These are phyloP conservation scores for Cucumis hystrix DNA, from an alignment of 306 rosid species.

Conservation along the genomic window DNA sequence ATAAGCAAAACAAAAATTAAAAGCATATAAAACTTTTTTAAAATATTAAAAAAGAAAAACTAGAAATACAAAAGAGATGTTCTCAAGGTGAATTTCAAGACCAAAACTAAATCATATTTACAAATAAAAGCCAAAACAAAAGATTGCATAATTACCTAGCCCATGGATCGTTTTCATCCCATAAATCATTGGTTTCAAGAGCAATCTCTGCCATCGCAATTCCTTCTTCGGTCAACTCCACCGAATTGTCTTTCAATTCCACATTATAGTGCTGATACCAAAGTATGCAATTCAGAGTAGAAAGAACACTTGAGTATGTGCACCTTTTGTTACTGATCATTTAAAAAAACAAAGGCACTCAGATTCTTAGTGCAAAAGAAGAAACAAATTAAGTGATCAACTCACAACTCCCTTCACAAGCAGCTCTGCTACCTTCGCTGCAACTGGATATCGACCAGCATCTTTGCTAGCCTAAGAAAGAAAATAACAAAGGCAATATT, in stretches of 20 bases:
- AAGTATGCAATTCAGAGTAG: neutral
- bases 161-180: constrained; percentile 99
- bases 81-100: neutral
- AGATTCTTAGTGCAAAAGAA: constrained; percentile 1
- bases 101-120: neutral
- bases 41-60: neutral
- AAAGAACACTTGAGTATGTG: neutral
- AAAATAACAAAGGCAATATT: constrained; percentile 14
- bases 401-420: constrained; percentile 65
- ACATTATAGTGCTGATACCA: constrained; percentile 70
- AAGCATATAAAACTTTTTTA: neutral
- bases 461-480: constrained; percentile 71
- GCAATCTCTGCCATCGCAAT: constrained; percentile 89
- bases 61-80: neutral
- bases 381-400: constrained; percentile 11
- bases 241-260: constrained; percentile 85
- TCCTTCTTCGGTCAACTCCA: constrained; percentile 94
- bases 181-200: constrained; percentile 86
- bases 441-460: constrained; percentile 93
- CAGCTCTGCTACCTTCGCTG: constrained; percentile 93
- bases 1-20: neutral
- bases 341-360: constrained; percentile 6
- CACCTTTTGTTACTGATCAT: neutral
- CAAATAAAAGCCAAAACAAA: neutral
- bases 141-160: constrained; percentile 49